Percentiles rank a stretch among this genome's conserved stretches.
These are phyloP conservation scores for Saccharomycopsis malanga DNA, from an alignment of 805 yeast species.

Conservation along the genomic window DNA sequence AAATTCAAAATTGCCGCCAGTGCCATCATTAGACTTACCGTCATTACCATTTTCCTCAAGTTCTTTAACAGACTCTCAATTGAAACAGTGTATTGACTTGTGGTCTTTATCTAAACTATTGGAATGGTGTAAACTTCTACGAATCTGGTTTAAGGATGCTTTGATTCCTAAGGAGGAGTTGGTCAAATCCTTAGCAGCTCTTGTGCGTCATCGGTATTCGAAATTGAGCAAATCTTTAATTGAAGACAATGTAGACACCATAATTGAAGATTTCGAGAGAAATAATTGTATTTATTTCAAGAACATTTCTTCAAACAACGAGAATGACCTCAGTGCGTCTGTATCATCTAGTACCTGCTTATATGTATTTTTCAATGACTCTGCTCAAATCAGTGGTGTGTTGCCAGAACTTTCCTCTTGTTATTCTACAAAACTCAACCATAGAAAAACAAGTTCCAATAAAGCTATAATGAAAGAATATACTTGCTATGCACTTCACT, in stretches of 20 bases:
- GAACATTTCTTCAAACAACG: slow-evolving; percentile 8
- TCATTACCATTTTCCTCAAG: slow-evolving; percentile 51
- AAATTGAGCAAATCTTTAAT: slow-evolving; percentile 43
- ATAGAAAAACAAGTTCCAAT: slow-evolving; percentile 15
- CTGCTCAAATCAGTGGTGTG: slow-evolving; percentile 31
- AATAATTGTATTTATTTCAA: slow-evolving; percentile 38
- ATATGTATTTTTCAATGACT: slow-evolving; percentile 24
- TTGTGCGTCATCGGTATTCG: slow-evolving; percentile 45
- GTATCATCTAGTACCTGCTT: neutral
- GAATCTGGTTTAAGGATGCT: slow-evolving; percentile 47
- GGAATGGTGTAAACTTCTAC: slow-evolving; percentile 46
- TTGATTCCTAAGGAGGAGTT: slow-evolving; percentile 45
- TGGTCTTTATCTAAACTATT: slow-evolving; percentile 44
- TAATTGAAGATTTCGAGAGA: slow-evolving; percentile 36
- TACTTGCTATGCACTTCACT: slow-evolving; percentile 17
- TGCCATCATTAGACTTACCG: slow-evolving; percentile 37
- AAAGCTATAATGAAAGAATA: slow-evolving; percentile 5
- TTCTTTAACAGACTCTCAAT: slow-evolving; percentile 41
- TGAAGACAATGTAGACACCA: slow-evolving; percentile 44
- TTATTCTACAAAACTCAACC: slow-evolving; percentile 22
- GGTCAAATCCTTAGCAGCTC: slow-evolving; percentile 43
- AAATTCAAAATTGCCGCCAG: neutral
- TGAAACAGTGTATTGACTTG: slow-evolving; percentile 39
- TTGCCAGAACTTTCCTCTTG: slow-evolving; percentile 32
- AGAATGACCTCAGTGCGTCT: neutral